Percentiles rank a stretch among this genome's conserved stretches.
Evolutionary conservation across 768 basidiomycete genomes (phyloP).

Genomic region (Russula foetens): DNA sequence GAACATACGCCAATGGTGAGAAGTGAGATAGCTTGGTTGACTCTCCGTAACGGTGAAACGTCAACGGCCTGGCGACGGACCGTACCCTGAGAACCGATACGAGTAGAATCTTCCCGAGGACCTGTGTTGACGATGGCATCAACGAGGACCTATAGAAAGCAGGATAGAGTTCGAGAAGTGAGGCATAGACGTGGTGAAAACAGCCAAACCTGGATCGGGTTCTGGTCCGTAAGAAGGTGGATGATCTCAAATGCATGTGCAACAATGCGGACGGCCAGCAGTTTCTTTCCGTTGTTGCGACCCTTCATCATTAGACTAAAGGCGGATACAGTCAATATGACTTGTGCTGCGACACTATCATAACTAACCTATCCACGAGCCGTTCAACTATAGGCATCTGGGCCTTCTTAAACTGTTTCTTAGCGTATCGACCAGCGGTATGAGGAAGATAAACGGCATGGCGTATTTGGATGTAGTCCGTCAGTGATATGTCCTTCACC

Average conservation of each 20-base stretch:
- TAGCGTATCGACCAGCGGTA: slow-evolving; percentile 98
- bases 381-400: slow-evolving; percentile 99
- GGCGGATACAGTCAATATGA: not conserved
- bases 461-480: slow-evolving; percentile 99
- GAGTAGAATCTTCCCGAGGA: slow-evolving; percentile 98
- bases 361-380: slow-evolving; percentile 84
- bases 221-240: slow-evolving; percentile 99
- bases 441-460: slow-evolving; percentile 97
- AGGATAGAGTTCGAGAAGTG: not conserved
- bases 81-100: slow-evolving; percentile 99
- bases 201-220: slow-evolving; percentile 86
- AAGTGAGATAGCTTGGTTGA: slow-evolving; percentile 95
- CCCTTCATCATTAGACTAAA: slow-evolving; percentile 99
- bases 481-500: slow-evolving; percentile 98
- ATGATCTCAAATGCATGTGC: slow-evolving; percentile 99
- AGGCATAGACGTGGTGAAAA: not conserved
- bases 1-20: slow-evolving; percentile 87
- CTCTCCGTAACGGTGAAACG: slow-evolving; percentile 94
- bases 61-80: slow-evolving; percentile 99
- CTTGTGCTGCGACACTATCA: not conserved
- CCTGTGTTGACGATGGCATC: slow-evolving; percentile 99
- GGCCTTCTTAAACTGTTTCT: slow-evolving; percentile 99
- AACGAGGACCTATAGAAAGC: slow-evolving; percentile 68
- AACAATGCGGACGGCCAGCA: slow-evolving; percentile 97
- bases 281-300: slow-evolving; percentile 99